Evolutionary conservation across 805 yeast species (phyloP).

Genomic region (Saccharomyces mikatae): DNA sequence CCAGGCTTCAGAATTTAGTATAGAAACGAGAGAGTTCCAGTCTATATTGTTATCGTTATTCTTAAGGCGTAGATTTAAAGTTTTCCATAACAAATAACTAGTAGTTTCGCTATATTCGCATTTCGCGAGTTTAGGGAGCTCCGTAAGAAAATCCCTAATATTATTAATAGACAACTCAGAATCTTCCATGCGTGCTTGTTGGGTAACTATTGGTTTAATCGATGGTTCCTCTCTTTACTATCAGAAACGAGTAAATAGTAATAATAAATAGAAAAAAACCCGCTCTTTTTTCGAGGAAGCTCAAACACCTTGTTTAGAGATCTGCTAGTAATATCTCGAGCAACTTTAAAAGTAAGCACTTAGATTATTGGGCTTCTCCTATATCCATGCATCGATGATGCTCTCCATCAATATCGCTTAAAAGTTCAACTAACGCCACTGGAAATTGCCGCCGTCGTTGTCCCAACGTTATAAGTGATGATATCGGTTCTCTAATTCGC

Average conservation of each 20-base stretch:
- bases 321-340: neutral
- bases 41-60: slow-evolving; percentile 11
- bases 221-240: neutral
- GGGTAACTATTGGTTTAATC: neutral
- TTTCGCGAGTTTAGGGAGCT: slow-evolving; percentile 19
- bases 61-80: slow-evolving; percentile 12
- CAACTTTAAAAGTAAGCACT: neutral
- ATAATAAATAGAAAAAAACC: neutral
- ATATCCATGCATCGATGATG: neutral
- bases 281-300: neutral
- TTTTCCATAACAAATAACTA: slow-evolving; percentile 25
- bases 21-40: slow-evolving; percentile 16
- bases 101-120: slow-evolving; percentile 21
- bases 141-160: slow-evolving; percentile 22
- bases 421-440: slow-evolving; percentile 1
- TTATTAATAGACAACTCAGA: slow-evolving; percentile 4
- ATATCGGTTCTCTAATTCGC: neutral
- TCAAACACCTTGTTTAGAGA: neutral
- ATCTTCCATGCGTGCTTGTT: neutral
- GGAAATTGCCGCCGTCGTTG: slow-evolving; percentile 10
- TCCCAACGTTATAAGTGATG: slow-evolving; percentile 1
- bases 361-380: neutral
- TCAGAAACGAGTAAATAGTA: neutral
- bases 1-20: slow-evolving; percentile 18
- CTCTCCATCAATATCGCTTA: neutral